Percentiles rank a stretch among this genome's conserved stretches.
These are phyloP conservation scores for Trypanosoma rangeli DNA, from an alignment of 208 protist species.

Conservation along the genomic window DNA sequence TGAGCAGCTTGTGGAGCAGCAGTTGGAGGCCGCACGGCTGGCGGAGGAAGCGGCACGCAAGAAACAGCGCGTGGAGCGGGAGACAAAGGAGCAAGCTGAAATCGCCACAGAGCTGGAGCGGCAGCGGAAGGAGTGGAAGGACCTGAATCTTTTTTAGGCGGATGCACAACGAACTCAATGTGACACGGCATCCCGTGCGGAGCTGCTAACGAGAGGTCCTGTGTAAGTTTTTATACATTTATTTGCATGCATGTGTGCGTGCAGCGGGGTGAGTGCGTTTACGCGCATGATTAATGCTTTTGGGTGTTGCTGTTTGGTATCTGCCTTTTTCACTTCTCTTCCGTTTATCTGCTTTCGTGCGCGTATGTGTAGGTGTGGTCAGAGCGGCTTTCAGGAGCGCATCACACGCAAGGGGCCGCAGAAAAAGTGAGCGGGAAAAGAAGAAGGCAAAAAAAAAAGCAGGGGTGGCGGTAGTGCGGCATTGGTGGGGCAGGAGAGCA, in stretches of 20 bases:
- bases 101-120: slow-evolving; percentile 67
- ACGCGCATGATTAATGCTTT: not conserved
- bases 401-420: not conserved
- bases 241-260: not conserved
- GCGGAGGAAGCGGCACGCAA: slow-evolving; percentile 77
- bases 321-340: slow-evolving; percentile 6
- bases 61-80: slow-evolving; percentile 48
- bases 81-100: slow-evolving; percentile 52
- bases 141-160: slow-evolving; percentile 65
- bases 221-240: no score
- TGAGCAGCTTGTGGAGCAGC: slow-evolving; percentile 61
- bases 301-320: not conserved
- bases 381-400: not conserved
- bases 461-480: not conserved
- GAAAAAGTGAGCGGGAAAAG: not conserved
- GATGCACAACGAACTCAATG: not conserved
- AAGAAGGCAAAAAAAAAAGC: not conserved
- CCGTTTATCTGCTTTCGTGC: not conserved
- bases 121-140: slow-evolving; percentile 79
- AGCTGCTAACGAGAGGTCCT: no score
- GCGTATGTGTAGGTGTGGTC: not conserved
- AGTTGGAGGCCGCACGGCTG: slow-evolving; percentile 71
- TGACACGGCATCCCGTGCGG: not conserved
- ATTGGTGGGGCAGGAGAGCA: not conserved
- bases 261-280: not conserved